Evolutionary conservation across 116 monocot genomes (phyloP).

Genomic region (Posidonia oceanica): DNA sequence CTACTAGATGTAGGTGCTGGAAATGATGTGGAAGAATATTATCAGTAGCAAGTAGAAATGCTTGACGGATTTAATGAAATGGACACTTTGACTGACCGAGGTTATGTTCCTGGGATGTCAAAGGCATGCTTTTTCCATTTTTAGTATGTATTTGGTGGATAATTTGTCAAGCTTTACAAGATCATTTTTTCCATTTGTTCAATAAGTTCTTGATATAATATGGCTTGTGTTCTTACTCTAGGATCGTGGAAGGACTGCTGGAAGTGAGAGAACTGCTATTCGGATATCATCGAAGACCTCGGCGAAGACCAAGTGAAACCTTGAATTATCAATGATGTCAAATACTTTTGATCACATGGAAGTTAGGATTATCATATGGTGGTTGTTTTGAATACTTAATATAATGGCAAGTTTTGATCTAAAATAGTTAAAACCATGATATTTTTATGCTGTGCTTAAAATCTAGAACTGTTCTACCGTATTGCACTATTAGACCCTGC

Average conservation of each 20-base stretch:
- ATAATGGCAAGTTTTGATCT: too few relatives aligned
- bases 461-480: too few relatives aligned
- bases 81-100: conserved; percentile 76
- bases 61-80: conserved; percentile 87
- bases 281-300: conserved; percentile 27
- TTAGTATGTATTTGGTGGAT: not conserved
- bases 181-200: not conserved
- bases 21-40: conserved; percentile 74
- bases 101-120: conserved; percentile 70
- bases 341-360: too few relatives aligned
- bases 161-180: not conserved
- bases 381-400: too few relatives aligned
- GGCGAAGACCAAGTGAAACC: too few relatives aligned
- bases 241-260: conserved; percentile 56
- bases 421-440: too few relatives aligned
- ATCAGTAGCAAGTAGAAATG: conserved; percentile 86
- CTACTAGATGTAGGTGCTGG: conserved; percentile 17
- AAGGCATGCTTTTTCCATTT: conserved; percentile 26
- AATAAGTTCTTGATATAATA: not conserved
- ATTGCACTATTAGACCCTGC: too few relatives aligned
- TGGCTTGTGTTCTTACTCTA: conserved; percentile 4
- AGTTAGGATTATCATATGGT: too few relatives aligned
- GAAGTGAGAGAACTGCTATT: conserved; percentile 66
- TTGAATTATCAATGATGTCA: too few relatives aligned
- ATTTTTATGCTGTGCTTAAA: too few relatives aligned